Base-by-base conservation (phyloP, 2,329 filamentous ascomycete genomes). In the Penicillium italicum region DNA sequence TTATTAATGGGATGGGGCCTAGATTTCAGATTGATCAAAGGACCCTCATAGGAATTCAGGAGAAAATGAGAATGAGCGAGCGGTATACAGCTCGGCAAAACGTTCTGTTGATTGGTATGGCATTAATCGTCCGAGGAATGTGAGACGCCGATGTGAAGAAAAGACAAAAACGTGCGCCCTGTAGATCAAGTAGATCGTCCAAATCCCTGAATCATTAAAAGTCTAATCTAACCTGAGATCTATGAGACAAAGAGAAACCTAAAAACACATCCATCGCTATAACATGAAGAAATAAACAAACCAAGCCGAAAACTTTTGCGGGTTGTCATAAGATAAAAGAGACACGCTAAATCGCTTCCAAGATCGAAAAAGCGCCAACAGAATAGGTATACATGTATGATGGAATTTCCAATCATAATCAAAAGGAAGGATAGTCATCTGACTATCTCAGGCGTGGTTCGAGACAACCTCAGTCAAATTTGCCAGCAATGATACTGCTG, bases 401-500 rank as follows among this genome's bases (percentile, higher is more conserved):
- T 40, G 47, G 38, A 51, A 53, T 24, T 41, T 24, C 38, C 52
- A 26, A 55, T 56, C 36, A 33, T 30, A 14, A 50, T 56, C 44
- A 16, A 6, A 24, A 44, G 31, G 7, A 24, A 44, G 31, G 11
- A 41, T 31, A 31, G 50, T 41, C 41, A 50, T 26, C 28, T 22
- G 47, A 45, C 43, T 55, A 26, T 28, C 26, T 11, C 40, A 37
- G 42, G 18, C 20, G 40, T 45, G 12, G 16, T 5, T 12, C 22
- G 46, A 36, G 43, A 36, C 30, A 45, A 22, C 22, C 50, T 64
- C 53, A 71, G 37, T 62, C 62, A 45, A 65, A 50, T 46, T 70
- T 71, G 51, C 58, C 62, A 31, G 70, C 62, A 26, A 69, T 60
- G 50, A 72, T 60, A 56, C 71, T 74, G 58, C 63, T 69, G 59